These are phyloP conservation scores for Aspergillus bombycis DNA, from an alignment of 2,329 filamentous ascomycete genomes.

Conservation along the genomic window DNA sequence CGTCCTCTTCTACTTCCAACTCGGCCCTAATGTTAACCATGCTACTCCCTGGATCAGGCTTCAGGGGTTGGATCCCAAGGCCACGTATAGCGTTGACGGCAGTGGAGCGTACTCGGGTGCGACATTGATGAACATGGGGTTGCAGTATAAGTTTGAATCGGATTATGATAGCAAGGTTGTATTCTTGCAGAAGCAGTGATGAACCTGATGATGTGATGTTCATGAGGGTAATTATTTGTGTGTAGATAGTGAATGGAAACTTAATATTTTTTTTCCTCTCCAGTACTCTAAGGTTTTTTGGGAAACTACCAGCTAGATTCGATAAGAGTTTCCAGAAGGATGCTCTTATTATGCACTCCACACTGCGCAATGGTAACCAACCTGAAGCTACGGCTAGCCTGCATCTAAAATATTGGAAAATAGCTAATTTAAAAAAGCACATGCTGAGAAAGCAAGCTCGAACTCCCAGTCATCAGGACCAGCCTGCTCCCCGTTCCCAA, in stretches of 20 bases:
- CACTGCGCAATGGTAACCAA: too few relatives aligned
- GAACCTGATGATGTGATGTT: neutral
- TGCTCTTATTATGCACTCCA: too few relatives aligned
- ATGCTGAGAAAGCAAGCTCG: conserved; percentile 14
- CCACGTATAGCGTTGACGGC: conserved; percentile 58
- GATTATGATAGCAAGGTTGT: conserved; percentile 64
- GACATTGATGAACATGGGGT: conserved; percentile 65
- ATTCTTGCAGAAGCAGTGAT: conserved; percentile 53
- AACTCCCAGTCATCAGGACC: conserved; percentile 22
- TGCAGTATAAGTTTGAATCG: conserved; percentile 56
- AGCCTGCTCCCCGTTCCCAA: conserved; percentile 24
- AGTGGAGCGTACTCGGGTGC: conserved; percentile 58
- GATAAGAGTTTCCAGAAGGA: too few relatives aligned
- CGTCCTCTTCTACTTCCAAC: conserved; percentile 65
- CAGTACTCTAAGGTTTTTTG: neutral
- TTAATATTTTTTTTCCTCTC: neutral
- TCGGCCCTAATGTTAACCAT: conserved; percentile 57
- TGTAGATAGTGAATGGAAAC: neutral
- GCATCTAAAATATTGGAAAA: too few relatives aligned
- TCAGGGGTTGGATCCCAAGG: conserved; percentile 59
- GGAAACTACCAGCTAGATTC: too few relatives aligned
- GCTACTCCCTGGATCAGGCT: conserved; percentile 56
- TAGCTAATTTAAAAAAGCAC: too few relatives aligned
- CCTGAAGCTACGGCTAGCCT: too few relatives aligned
- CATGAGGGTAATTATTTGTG: neutral